Evolutionary conservation across 371 early-diverging fungal genomes (phyloP), one percentile per base, ranked within the genome.

Genomic region (Mortierella sp.): DNA sequence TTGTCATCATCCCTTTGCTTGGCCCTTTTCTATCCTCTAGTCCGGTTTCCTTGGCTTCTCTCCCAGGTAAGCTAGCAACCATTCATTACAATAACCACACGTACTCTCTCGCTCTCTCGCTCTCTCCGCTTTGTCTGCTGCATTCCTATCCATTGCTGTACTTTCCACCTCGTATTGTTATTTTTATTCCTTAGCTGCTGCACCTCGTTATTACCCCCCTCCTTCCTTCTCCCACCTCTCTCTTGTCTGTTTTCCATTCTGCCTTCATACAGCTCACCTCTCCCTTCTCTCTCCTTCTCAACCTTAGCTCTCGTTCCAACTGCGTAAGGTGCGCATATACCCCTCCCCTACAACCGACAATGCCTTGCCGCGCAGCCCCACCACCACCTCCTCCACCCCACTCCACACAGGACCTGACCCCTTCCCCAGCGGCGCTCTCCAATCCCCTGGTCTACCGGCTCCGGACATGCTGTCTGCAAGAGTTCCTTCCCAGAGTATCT

Each of bases 371-470:
- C 37, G 82, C 78, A 13, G 72, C 78, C 28, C 82, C 82, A 51
- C 82, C 82, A 19, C 82, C 82, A 46, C 79, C 82, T 0, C 82
- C 82, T 31, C 79, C 82, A 19, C 82, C 82, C 59, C 82, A 82
- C 59, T 77, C 82, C 0, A 75, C 75, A 44, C 75, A 64, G 50
- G 79, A 82, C 11, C 28, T 78, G 57, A 53, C 82, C 13, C 82
- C 82, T 14, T 55, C 78, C 2, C 78, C 76, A 28, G 69, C 74
- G 13, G 26, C 78, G 9, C 72, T 75, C 46, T 78, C 78, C 24
- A 82, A 73, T 61, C 82, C 82, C 26, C 59, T 82, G 28, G 82
- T 82, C 70, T 82, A 82, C 50, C 78, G 82, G n/a, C 64, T 82
- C 9, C 78, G 79, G 28, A 78, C 82, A 1, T 82, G 82, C 46